Evolutionary conservation across 2,329 filamentous ascomycete genomes (phyloP).

Genomic region (Ceratocystis lukuohia): DNA sequence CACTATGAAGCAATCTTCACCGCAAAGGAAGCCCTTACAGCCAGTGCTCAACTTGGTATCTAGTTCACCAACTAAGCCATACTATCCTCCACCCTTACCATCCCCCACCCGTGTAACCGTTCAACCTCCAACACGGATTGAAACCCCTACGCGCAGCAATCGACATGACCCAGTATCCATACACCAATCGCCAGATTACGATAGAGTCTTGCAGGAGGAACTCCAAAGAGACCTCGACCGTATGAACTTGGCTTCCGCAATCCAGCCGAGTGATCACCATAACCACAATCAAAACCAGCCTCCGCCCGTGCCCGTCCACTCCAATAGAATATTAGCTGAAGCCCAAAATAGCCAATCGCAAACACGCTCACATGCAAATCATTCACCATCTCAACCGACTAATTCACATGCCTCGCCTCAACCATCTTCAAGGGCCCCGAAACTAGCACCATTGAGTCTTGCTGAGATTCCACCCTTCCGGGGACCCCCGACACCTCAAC

Average conservation of each 20-base stretch:
- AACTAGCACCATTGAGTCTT: constrained; percentile 31
- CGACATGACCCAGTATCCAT: background rate
- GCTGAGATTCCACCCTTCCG: constrained; percentile 45
- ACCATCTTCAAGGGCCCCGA: constrained; percentile 20
- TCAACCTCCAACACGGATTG: constrained; percentile 29
- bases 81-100: constrained; percentile 21
- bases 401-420: background rate
- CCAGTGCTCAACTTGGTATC: constrained; percentile 18
- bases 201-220: constrained; percentile 47
- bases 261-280: constrained; percentile 21
- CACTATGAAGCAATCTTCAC: constrained; percentile 45
- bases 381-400: background rate
- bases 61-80: constrained; percentile 10
- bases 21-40: constrained; percentile 43
- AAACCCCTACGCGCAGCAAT: constrained; percentile 16
- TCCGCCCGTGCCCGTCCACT: constrained; percentile 15
- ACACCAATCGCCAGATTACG: constrained; percentile 43
- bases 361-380: background rate
- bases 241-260: constrained; percentile 36
- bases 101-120: constrained; percentile 50
- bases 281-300: constrained; percentile 4
- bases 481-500: constrained; percentile 27
- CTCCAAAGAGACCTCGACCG: constrained; percentile 49
- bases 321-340: constrained; percentile 11
- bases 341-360: background rate